phyloP scores from a whole-genome alignment of 176 grass and related monocot species.

The Rhynchospora breviuscula region DNA sequence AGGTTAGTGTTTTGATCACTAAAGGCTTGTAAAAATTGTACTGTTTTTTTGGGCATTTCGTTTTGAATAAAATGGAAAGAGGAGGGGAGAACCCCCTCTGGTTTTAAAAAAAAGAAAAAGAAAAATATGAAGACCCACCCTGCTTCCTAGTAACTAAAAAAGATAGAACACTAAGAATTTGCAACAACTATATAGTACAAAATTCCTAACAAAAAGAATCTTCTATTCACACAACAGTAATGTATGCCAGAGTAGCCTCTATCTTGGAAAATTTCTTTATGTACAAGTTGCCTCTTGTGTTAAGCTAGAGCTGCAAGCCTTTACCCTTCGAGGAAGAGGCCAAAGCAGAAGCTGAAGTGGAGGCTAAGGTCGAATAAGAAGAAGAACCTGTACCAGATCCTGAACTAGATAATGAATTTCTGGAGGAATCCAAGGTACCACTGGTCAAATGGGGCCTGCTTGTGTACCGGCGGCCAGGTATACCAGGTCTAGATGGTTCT shows the following conservation, averaged over 20 bases:
- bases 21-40: too few species aligned
- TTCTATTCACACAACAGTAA: background rate
- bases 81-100: too few species aligned
- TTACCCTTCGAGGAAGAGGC: background rate
- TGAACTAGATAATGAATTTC: constrained; percentile 7
- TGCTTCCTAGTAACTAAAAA: too few species aligned
- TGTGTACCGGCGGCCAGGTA: constrained; percentile 20
- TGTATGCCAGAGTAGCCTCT: background rate
- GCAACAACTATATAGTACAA: background rate
- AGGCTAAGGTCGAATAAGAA: background rate
- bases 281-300: background rate
- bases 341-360: background rate
- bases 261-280: background rate
- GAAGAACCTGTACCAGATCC: background rate
- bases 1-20: too few species aligned
- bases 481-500: constrained; percentile 34
- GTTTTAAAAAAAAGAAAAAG: too few species aligned
- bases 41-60: too few species aligned
- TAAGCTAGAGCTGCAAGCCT: background rate
- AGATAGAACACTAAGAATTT: background rate
- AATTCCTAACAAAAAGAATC: background rate
- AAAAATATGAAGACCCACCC: too few species aligned
- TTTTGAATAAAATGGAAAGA: too few species aligned
- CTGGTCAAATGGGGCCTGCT: background rate
- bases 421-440: background rate